phyloP scores from a whole-genome alignment of 208 protist genomes.

The Trichomonas vaginalis region DNA sequence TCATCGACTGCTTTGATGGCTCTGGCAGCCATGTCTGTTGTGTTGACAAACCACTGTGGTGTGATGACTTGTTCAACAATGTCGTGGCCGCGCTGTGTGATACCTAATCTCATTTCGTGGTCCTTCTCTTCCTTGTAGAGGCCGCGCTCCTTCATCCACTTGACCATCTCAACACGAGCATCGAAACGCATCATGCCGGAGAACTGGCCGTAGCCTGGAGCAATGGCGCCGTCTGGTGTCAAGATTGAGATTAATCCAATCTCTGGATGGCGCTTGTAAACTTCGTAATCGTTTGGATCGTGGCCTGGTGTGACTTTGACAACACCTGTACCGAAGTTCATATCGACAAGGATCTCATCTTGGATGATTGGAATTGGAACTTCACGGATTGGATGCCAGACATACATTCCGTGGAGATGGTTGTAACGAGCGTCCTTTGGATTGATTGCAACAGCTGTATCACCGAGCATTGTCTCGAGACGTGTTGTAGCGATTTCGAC shows the following conservation, averaged over 20 bases:
- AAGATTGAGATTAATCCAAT: slow-evolving; percentile 76
- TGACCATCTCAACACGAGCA: slow-evolving; percentile 52
- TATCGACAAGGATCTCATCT: slow-evolving; percentile 82
- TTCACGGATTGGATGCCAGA: slow-evolving; percentile 77
- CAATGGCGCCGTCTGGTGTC: slow-evolving; percentile 74
- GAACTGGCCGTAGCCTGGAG: slow-evolving; percentile 46
- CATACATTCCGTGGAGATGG: slow-evolving; percentile 64
- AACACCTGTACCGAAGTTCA: slow-evolving; percentile 76
- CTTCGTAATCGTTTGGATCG: slow-evolving; percentile 97
- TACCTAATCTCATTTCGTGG: slow-evolving; percentile 28
- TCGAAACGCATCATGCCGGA: slow-evolving; percentile 82
- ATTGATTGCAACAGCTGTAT: slow-evolving; percentile 78
- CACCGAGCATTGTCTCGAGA: slow-evolving; percentile 89
- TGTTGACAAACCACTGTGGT: slow-evolving; percentile 97
- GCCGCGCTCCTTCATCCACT: slow-evolving; percentile 65
- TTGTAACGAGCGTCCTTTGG: slow-evolving; percentile 85
- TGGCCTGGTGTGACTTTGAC: slow-evolving; percentile 97
- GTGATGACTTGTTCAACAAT: slow-evolving; percentile 95
- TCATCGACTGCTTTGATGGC: slow-evolving; percentile 38
- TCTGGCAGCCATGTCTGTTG: slow-evolving; percentile 49
- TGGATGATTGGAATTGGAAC: slow-evolving; percentile 79
- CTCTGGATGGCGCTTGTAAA: slow-evolving; percentile 70
- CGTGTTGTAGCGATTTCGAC: slow-evolving; percentile 64
- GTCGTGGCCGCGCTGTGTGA: slow-evolving; percentile 53
- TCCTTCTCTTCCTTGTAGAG: slow-evolving; percentile 62